These are phyloP conservation scores for Pseudocercospora vitis DNA, from an alignment of 2,329 filamentous ascomycete genomes.

Conservation along the genomic window DNA sequence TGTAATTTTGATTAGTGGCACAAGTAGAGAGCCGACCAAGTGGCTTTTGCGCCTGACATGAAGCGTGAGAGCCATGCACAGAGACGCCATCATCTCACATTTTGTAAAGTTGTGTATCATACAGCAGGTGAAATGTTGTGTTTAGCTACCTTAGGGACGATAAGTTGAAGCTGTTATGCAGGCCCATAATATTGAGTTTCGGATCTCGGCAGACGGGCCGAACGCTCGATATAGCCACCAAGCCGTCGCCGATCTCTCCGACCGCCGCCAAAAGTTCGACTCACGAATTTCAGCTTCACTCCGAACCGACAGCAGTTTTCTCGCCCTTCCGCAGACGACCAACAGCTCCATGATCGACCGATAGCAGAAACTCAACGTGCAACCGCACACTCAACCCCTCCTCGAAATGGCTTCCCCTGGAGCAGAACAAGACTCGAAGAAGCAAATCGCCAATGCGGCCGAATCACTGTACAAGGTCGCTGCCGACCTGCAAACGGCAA, in stretches of 20 bases:
- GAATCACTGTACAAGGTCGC: slow-evolving; percentile 34
- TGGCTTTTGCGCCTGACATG: too few species aligned
- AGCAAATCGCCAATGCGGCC: slow-evolving; percentile 25
- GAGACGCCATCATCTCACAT: too few species aligned
- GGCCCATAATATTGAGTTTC: slow-evolving; percentile 3
- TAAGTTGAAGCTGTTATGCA: too few species aligned
- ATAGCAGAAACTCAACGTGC: slow-evolving; percentile 17
- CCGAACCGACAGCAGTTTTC: neutral
- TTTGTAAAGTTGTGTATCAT: too few species aligned
- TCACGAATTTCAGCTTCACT: neutral
- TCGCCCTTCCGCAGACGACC: neutral
- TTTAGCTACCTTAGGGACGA: too few species aligned
- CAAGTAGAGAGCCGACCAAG: too few species aligned
- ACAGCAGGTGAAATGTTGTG: too few species aligned
- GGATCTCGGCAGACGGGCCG: neutral
- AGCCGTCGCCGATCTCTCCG: neutral
- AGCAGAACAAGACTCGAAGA: too few species aligned
- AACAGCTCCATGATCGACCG: slow-evolving; percentile 25
- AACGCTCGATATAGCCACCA: neutral
- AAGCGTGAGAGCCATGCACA: too few species aligned
- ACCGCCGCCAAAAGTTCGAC: slow-evolving; percentile 1
- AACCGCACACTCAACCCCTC: neutral
- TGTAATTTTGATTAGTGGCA: too few species aligned
- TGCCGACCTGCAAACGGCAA: slow-evolving; percentile 21
- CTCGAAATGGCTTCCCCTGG: slow-evolving; percentile 20